Conservation (phyloP, 805 yeast genomes). For the Candida wancherniae region DNA sequence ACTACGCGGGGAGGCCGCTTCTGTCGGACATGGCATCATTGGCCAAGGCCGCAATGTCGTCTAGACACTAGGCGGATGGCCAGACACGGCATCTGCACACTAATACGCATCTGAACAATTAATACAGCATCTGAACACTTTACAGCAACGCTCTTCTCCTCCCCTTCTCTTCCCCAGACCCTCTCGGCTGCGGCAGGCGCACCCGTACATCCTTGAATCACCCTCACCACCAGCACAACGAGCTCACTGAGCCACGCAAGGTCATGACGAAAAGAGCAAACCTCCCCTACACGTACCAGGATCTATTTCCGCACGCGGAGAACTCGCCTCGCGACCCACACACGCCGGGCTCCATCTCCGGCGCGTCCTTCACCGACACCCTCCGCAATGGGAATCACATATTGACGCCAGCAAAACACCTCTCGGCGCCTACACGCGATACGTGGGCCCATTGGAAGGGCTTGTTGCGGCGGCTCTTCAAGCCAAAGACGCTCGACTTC, state of each 20-base stretch:
- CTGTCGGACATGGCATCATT: no score
- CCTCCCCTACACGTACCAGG: slow-evolving; percentile 41
- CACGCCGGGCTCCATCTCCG: slow-evolving; percentile 18
- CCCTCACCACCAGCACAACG: slow-evolving; percentile 20
- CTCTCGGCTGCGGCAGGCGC: not conserved
- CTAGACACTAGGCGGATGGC: no score
- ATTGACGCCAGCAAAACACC: slow-evolving; percentile 13
- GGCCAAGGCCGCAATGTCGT: no score
- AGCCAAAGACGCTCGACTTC: slow-evolving; percentile 80
- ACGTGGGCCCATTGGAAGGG: slow-evolving; percentile 23
- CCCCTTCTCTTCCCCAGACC: not conserved
- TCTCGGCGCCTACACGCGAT: slow-evolving; percentile 6
- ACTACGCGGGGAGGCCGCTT: no score
- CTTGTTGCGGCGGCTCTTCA: slow-evolving; percentile 39
- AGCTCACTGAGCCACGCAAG: slow-evolving; percentile 64
- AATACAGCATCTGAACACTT: no score
- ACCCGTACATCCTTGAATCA: not conserved
- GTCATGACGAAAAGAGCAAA: slow-evolving; percentile 42
- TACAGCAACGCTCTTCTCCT: not conserved
- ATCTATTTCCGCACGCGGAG: slow-evolving; percentile 31
- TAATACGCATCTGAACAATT: no score
- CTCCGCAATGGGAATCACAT: slow-evolving; percentile 13
- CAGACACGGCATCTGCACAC: no score
- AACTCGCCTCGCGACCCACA: slow-evolving; percentile 10
- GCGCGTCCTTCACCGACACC: slow-evolving; percentile 22